These are phyloP conservation scores for Puccinia triticina DNA, from an alignment of 1,284 basidiomycete genomes.

Conservation along the genomic window DNA sequence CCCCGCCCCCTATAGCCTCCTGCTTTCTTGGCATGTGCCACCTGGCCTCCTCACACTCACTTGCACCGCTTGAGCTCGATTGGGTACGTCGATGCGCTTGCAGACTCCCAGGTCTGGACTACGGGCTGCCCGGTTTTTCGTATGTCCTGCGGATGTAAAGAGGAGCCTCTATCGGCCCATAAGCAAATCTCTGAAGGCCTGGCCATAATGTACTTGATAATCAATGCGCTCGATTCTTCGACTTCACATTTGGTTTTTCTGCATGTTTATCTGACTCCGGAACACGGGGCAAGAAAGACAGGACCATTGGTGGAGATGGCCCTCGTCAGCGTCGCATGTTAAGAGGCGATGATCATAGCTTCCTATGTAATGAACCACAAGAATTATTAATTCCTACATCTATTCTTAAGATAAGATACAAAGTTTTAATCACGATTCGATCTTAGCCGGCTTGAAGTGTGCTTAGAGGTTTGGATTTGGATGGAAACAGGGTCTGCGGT, in stretches of 20 bases:
- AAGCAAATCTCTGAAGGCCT: background rate
- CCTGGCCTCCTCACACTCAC: background rate
- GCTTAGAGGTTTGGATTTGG: background rate
- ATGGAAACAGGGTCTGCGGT: background rate
- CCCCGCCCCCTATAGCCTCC: background rate
- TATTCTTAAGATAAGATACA: background rate
- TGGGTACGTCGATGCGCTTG: background rate
- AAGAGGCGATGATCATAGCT: background rate
- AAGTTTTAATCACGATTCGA: background rate
- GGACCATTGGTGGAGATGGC: background rate
- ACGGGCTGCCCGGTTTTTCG: background rate
- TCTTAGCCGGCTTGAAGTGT: background rate
- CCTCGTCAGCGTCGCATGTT: background rate
- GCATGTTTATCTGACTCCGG: background rate
- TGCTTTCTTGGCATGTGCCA: background rate
- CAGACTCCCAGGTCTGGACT: slow-evolving; percentile 1
- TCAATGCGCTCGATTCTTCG: background rate
- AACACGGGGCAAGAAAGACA: background rate
- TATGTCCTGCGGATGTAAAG: background rate
- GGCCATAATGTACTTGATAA: background rate
- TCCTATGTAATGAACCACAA: background rate
- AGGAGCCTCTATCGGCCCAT: background rate
- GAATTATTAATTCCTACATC: background rate
- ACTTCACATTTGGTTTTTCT: background rate
- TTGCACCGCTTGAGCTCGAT: background rate